Base-by-base conservation (phyloP, 805 yeast genomes). In the Scheffersomyces amazonensis region DNA sequence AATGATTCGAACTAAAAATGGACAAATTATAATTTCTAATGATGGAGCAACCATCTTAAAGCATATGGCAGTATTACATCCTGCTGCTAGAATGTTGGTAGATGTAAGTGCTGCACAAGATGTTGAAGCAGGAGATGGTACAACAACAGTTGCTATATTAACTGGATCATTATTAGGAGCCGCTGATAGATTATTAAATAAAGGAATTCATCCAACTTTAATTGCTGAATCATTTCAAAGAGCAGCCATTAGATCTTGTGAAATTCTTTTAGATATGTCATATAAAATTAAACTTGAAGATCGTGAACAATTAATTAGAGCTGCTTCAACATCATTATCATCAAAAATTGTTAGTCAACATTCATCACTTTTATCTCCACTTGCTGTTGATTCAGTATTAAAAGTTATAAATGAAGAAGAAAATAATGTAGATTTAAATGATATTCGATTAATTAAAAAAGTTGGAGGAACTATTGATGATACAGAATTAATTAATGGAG, bases 91-190 rank as follows among this genome's bases (percentile, higher is more conserved):
- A 56, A 93, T 93, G 98, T 60, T 78, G 55, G 99, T 93, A 32
- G 98, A 93, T 59, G 87, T 93, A 19, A 84, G 96, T 42, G 96
- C 90, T 30, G 98, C 99, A 1, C 99, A 93, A 66, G 99, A 93
- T 54, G 85, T 90, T 27, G 99, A 90, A 64, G 99, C 98, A n/a
- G 99, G 99, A 39, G 99, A 93, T 60, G 99, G 99, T 47, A 93
- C 99, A 23, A 93, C 99, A 0, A 83, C 96, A 2, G 99, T 93
- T 22, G 99, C 95, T 20, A 91, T 93, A 39, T 73, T 93, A 45
- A 87, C 97, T 5, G 99, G 99, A 25, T 91, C 97, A 4, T 66
- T 93, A 34, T 71, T 93, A 39, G 96, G 91, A 21, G 99, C 99
- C 13, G 96, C 98, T 39, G 99, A 93, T 53, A 83, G 83, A 59